Conservation (phyloP, 345 rosid genomes). For the Eucalyptus polyanthemos region DNA sequence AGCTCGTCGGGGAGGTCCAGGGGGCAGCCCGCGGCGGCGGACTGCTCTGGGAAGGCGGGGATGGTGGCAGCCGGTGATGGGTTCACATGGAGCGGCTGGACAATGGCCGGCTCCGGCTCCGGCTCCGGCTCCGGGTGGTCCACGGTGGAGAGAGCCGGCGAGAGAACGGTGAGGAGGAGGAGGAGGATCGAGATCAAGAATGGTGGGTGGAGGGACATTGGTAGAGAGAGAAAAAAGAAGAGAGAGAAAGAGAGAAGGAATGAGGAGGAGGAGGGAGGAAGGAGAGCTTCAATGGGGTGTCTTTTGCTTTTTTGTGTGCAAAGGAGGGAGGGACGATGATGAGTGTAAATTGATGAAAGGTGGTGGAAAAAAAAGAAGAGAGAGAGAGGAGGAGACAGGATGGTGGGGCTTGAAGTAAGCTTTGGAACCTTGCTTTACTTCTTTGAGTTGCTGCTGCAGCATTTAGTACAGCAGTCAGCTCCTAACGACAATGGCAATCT, state of each 20-base stretch:
- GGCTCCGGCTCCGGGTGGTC: conserved; percentile 8
- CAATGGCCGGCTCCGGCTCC: conserved; percentile 1
- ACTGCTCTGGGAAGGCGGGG: conserved; percentile 92
- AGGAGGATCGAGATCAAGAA: not conserved
- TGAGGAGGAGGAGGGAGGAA: not conserved
- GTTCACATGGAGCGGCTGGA: conserved; percentile 31
- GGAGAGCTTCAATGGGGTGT: not conserved
- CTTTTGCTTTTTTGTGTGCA: not conserved
- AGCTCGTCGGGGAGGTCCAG: conserved; percentile 61
- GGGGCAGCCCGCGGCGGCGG: conserved; percentile 55
- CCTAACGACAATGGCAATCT: not conserved
- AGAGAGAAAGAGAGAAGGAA: not conserved
- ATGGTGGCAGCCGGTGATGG: conserved; percentile 64
- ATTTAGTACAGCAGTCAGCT: not conserved
- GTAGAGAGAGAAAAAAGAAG: not conserved
- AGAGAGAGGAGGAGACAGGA: not conserved
- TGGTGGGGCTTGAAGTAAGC: not conserved
- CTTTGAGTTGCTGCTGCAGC: not conserved
- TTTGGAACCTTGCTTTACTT: not conserved
- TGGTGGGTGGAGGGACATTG: conserved; percentile 19
- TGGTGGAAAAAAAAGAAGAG: not conserved
- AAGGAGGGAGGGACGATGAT: not conserved
- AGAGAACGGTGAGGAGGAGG: conserved; percentile 1
- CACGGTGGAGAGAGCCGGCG: not conserved
- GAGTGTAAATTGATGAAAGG: not conserved